These are phyloP conservation scores for Extremus antarcticus DNA, from an alignment of 495 filamentous ascomycete genomes.

Conservation along the genomic window DNA sequence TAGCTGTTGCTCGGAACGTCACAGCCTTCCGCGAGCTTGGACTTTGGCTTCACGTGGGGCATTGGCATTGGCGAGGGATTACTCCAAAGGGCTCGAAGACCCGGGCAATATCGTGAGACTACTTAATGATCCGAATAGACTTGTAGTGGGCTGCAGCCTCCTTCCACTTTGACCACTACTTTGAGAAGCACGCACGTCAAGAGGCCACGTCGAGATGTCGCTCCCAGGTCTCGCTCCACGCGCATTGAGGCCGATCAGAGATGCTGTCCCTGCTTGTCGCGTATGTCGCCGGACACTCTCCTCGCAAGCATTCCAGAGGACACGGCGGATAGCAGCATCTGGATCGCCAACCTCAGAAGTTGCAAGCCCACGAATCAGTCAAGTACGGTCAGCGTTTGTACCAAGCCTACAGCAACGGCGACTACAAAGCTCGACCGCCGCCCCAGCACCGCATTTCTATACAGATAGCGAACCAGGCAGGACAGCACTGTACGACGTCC, in stretches of 20 bases:
- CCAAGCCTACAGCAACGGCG: conserved; percentile 2
- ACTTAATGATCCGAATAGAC: background rate
- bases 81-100: background rate
- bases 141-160: too few relatives aligned
- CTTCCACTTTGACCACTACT: too few relatives aligned
- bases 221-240: background rate
- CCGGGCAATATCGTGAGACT: background rate
- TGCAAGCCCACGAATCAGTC: background rate
- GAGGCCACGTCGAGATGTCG: background rate
- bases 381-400: background rate
- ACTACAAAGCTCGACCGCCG: conserved; percentile 29
- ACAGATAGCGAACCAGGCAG: conserved; percentile 29
- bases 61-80: too few relatives aligned
- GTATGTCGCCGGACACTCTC: background rate
- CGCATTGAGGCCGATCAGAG: background rate
- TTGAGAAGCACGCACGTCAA: background rate
- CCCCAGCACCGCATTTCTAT: conserved; percentile 11
- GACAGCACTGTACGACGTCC: conserved; percentile 78
- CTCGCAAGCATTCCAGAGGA: background rate
- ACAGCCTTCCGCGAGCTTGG: background rate
- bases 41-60: too few relatives aligned
- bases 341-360: background rate
- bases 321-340: background rate
- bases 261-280: background rate
- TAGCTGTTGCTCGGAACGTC: background rate